These are phyloP conservation scores for Leucosporidium yakuticum DNA, from an alignment of 768 basidiomycete species.

Conservation along the genomic window DNA sequence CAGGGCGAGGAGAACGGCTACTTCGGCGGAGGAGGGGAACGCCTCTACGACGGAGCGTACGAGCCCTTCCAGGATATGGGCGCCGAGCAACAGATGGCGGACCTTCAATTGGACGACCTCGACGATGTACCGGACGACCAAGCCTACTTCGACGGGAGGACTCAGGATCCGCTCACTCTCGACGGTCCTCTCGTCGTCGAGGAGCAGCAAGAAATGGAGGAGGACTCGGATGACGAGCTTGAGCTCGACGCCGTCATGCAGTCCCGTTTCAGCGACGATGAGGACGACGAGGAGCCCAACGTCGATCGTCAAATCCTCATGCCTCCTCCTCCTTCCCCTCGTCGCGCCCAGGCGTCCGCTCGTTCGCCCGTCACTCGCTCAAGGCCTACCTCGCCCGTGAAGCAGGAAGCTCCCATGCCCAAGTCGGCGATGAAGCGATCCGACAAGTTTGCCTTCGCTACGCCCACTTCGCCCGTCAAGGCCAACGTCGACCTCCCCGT, in stretches of 20 bases:
- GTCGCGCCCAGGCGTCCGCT: background rate
- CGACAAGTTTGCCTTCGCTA: conserved; percentile 32
- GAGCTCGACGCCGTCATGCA: conserved; percentile 37
- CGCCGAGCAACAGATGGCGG: background rate
- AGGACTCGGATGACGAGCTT: conserved; percentile 38
- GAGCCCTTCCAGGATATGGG: background rate
- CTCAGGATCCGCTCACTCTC: background rate
- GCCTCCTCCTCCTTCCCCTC: conserved; percentile 12
- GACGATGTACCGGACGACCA: conserved; percentile 37
- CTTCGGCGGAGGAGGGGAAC: conserved; percentile 17
- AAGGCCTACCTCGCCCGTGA: conserved; percentile 16
- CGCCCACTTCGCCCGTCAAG: conserved; percentile 33
- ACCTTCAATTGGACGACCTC: conserved; percentile 39
- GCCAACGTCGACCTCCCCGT: conserved; percentile 6
- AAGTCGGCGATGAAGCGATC: conserved; percentile 9
- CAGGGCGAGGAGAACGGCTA: background rate
- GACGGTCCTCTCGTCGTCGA: background rate
- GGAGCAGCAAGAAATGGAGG: conserved; percentile 9
- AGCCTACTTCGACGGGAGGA: conserved; percentile 7
- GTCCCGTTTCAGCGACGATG: conserved; percentile 31
- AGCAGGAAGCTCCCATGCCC: conserved; percentile 6
- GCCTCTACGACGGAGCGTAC: conserved; percentile 4
- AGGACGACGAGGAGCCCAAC: conserved; percentile 12
- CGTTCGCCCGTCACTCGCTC: conserved; percentile 3
- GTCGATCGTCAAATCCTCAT: background rate